These are phyloP conservation scores for Closterium sp. DNA, from an alignment of 139 green algal genomes.

Conservation along the genomic window DNA sequence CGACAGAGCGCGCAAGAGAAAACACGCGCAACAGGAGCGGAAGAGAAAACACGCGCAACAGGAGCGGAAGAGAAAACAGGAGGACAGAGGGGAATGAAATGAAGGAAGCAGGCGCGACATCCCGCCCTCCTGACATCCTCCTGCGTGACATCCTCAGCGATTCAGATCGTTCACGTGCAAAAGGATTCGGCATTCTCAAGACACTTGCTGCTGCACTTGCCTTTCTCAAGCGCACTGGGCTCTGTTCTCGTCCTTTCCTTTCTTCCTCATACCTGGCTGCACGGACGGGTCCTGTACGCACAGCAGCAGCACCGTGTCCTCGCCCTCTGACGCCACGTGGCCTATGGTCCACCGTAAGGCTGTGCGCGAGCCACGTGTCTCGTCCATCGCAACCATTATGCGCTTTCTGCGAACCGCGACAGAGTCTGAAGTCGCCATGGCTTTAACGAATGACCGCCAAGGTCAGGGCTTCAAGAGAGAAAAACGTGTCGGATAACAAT, in stretches of 20 bases:
- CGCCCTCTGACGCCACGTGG: background rate
- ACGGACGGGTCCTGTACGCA: background rate
- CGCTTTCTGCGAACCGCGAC: background rate
- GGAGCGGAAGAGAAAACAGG: background rate
- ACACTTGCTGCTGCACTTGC: background rate
- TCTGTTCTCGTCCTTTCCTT: background rate
- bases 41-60: background rate
- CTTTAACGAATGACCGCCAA: background rate
- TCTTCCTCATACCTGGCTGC: background rate
- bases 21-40: background rate
- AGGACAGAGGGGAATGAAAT: background rate
- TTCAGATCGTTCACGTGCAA: background rate
- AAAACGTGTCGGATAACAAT: background rate
- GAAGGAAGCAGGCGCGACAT: background rate
- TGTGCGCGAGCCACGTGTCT: background rate
- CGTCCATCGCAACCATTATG: background rate
- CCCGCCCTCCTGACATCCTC: too few species aligned
- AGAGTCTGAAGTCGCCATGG: background rate
- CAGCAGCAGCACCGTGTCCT: background rate
- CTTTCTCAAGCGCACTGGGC: too few species aligned
- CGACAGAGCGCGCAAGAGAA: background rate
- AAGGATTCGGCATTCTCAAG: background rate
- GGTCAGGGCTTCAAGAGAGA: background rate
- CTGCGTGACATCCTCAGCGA: background rate
- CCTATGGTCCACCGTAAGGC: background rate